These are phyloP conservation scores for Trametes meyenii DNA, from an alignment of 768 basidiomycete genomes.

Conservation along the genomic window DNA sequence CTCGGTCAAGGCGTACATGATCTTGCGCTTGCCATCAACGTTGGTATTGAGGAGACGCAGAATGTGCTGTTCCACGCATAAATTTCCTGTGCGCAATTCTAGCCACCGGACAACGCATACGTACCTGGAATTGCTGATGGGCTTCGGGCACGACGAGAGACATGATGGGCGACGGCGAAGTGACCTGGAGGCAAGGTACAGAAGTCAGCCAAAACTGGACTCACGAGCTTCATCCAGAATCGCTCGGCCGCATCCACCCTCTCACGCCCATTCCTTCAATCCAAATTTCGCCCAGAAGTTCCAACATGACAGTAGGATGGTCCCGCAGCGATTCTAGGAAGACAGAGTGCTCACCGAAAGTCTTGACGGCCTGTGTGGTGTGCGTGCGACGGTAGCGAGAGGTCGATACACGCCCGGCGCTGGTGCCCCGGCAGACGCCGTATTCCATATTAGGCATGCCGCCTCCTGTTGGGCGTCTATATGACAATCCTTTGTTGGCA, in stretches of 20 bases:
- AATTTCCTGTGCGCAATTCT: background rate
- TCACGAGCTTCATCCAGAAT: slow-evolving; percentile 20
- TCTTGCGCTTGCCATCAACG: slow-evolving; percentile 98
- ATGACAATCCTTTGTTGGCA: too few relatives aligned
- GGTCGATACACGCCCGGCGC: slow-evolving; percentile 7
- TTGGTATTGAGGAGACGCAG: slow-evolving; percentile 99
- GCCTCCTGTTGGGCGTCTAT: background rate
- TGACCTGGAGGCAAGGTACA: slow-evolving; percentile 1
- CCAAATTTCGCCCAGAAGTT: background rate
- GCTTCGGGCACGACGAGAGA: slow-evolving; percentile 96
- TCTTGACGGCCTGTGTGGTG: slow-evolving; percentile 25
- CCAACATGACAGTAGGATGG: background rate
- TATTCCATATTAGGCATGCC: background rate
- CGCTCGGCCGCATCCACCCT: slow-evolving; percentile 17
- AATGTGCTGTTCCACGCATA: slow-evolving; percentile 75
- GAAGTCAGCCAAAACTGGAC: slow-evolving; percentile 19
- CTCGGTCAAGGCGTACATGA: slow-evolving; percentile 99
- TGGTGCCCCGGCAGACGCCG: slow-evolving; percentile 11
- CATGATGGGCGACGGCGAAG: slow-evolving; percentile 52
- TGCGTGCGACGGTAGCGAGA: slow-evolving; percentile 17
- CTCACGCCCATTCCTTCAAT: background rate
- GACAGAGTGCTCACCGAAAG: slow-evolving; percentile 19
- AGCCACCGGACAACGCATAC: slow-evolving; percentile 19
- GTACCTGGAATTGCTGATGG: slow-evolving; percentile 93
- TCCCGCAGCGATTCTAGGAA: slow-evolving; percentile 7